A percentile compares a stretch with the other conserved stretches of the same genome.
phyloP scores from a whole-genome alignment of 2,329 filamentous ascomycete species.

The Xylariaceae sp. region DNA sequence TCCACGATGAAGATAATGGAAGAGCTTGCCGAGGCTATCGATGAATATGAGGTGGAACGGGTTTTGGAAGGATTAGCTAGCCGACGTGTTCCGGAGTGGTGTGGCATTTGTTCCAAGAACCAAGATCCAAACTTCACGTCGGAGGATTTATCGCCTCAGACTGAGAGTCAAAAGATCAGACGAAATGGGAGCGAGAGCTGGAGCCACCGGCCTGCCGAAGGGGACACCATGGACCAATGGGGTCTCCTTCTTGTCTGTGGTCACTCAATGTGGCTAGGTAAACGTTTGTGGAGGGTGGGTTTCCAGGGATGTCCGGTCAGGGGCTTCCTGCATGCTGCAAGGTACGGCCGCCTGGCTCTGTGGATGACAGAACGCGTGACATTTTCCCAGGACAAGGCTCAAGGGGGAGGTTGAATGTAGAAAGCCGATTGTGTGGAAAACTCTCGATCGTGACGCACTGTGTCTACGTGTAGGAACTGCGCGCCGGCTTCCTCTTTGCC shows the following conservation, averaged over 20 bases:
- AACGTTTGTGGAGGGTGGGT: slow-evolving; percentile 34
- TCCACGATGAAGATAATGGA: too few relatives aligned
- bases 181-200: not conserved
- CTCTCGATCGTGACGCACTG: not conserved
- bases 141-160: slow-evolving; percentile 21
- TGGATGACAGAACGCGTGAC: slow-evolving; percentile 32
- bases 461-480: too few relatives aligned
- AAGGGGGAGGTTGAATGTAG: slow-evolving; percentile 20
- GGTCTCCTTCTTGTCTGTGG: slow-evolving; percentile 21
- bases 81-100: too few relatives aligned
- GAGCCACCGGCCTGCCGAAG: slow-evolving; percentile 4
- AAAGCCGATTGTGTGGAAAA: too few relatives aligned
- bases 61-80: too few relatives aligned
- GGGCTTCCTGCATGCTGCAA: slow-evolving; percentile 33
- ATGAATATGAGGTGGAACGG: too few relatives aligned
- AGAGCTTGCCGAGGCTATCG: too few relatives aligned
- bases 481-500: not conserved
- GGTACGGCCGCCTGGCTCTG: slow-evolving; percentile 28
- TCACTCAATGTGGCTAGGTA: slow-evolving; percentile 30
- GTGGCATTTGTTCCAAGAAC: not conserved
- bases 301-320: slow-evolving; percentile 25
- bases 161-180: slow-evolving; percentile 7
- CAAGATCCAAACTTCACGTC: slow-evolving; percentile 7
- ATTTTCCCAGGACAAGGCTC: slow-evolving; percentile 24
- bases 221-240: slow-evolving; percentile 13